phyloP scores from a whole-genome alignment of 1,284 basidiomycete genomes.

The Phlebopus sp. region DNA sequence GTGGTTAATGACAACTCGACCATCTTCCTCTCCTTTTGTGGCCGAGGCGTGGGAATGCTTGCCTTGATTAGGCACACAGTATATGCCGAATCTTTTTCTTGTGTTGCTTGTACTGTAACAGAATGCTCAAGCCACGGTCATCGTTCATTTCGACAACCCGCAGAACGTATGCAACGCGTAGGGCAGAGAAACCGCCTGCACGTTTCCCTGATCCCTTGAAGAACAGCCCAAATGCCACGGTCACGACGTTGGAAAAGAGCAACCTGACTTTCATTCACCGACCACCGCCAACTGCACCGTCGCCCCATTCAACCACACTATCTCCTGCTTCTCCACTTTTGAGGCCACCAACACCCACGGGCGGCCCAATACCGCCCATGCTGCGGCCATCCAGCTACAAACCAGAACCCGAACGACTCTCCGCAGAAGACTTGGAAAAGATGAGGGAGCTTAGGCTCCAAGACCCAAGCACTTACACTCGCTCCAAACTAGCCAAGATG shows the following conservation, averaged over 20 bases:
- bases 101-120: neutral
- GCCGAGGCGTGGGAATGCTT: constrained; percentile 3
- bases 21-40: too few species aligned
- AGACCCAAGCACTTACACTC: constrained; percentile 51
- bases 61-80: neutral
- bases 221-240: constrained; percentile 53
- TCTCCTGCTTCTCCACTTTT: constrained; percentile 69
- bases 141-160: neutral
- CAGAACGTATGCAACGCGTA: constrained; percentile 42
- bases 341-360: constrained; percentile 29
- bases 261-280: constrained; percentile 74
- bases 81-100: neutral
- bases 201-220: constrained; percentile 63
- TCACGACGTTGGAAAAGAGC: constrained; percentile 54
- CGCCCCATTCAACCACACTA: constrained; percentile 66
- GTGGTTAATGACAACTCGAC: constrained; percentile 40
- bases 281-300: constrained; percentile 67
- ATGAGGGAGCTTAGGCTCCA: constrained; percentile 53
- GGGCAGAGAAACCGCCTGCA: constrained; percentile 54
- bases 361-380: constrained; percentile 40
- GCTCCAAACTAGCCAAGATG: constrained; percentile 51
- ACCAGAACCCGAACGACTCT: constrained; percentile 39
- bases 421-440: constrained; percentile 51
- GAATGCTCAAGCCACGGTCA: constrained; percentile 24
- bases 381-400: constrained; percentile 41